A percentile compares a stretch with the other conserved stretches of the same genome.
These are phyloP conservation scores for Lactarius quietus DNA, from an alignment of 768 basidiomycete genomes.

Conservation along the genomic window DNA sequence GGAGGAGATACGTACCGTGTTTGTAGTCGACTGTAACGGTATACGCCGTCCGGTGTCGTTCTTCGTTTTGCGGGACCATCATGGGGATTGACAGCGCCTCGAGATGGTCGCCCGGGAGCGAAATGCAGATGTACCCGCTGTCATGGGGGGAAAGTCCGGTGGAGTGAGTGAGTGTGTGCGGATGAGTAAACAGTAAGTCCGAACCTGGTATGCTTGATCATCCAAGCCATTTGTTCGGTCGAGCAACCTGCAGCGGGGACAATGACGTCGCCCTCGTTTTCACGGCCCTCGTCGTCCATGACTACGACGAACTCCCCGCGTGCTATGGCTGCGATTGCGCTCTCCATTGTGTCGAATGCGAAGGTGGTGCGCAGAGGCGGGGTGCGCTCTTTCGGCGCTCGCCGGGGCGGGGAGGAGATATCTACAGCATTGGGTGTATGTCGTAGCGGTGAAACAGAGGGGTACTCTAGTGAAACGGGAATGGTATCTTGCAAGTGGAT, in stretches of 20 bases:
- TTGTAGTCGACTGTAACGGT: constrained; percentile 94
- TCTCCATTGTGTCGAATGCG: constrained; percentile 76
- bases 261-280: constrained; percentile 97
- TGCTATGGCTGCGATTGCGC: constrained; percentile 70
- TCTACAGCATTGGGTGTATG: constrained; percentile 8
- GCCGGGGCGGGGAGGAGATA: constrained; percentile 28
- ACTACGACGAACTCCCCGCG: constrained; percentile 92
- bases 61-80: constrained; percentile 92
- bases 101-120: constrained; percentile 73
- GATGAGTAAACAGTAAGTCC: constrained; percentile 29
- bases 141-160: constrained; percentile 9
- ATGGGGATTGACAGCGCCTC: constrained; percentile 79
- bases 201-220: constrained; percentile 94
- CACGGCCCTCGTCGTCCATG: constrained; percentile 93
- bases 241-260: constrained; percentile 81
- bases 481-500: not conserved
- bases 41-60: constrained; percentile 91
- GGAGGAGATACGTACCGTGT: constrained; percentile 55
- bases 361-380: constrained; percentile 39
- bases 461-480: not conserved
- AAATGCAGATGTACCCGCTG: constrained; percentile 93
- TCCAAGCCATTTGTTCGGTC: constrained; percentile 98
- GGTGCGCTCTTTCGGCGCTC: constrained; percentile 27
- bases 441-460: not conserved
- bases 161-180: too few species aligned